phyloP scores from a whole-genome alignment of 768 basidiomycete species.

The Artomyces pyxidatus region DNA sequence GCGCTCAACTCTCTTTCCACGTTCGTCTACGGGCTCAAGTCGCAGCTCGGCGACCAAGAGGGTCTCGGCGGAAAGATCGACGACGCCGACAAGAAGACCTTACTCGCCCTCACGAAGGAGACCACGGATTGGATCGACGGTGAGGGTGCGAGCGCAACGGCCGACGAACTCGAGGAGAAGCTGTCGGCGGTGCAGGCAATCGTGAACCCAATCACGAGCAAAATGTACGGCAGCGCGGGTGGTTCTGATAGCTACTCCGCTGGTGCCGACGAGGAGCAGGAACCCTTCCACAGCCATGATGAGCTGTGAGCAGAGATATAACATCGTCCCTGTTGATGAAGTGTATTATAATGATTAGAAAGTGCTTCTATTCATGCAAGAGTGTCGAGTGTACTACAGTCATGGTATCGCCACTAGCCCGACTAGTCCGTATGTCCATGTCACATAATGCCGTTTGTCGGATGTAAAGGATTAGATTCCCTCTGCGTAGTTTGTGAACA shows the following conservation, averaged over 20 bases:
- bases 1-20: conserved; percentile 76
- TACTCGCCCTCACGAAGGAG: conserved; percentile 79
- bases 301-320: too few relatives aligned
- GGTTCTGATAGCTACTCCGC: conserved; percentile 16
- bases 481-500: too few relatives aligned
- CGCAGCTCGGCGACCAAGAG: conserved; percentile 76
- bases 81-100: conserved; percentile 77
- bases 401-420: too few relatives aligned
- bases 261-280: conserved; percentile 30
- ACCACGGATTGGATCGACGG: conserved; percentile 89
- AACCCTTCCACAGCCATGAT: conserved; percentile 34
- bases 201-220: conserved; percentile 39
- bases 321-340: too few relatives aligned
- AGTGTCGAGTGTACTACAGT: too few relatives aligned
- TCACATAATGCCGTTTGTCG: too few relatives aligned
- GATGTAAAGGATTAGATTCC: too few relatives aligned
- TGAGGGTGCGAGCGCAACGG: conserved; percentile 63
- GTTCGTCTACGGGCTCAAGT: conserved; percentile 82
- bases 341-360: too few relatives aligned
- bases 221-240: conserved; percentile 24
- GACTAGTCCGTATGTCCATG: too few relatives aligned
- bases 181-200: conserved; percentile 35
- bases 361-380: too few relatives aligned
- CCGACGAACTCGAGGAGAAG: conserved; percentile 92
- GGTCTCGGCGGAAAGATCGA: conserved; percentile 86